These are phyloP conservation scores for Sophora flavescens DNA, from an alignment of 306 rosid species.

Conservation along the genomic window DNA sequence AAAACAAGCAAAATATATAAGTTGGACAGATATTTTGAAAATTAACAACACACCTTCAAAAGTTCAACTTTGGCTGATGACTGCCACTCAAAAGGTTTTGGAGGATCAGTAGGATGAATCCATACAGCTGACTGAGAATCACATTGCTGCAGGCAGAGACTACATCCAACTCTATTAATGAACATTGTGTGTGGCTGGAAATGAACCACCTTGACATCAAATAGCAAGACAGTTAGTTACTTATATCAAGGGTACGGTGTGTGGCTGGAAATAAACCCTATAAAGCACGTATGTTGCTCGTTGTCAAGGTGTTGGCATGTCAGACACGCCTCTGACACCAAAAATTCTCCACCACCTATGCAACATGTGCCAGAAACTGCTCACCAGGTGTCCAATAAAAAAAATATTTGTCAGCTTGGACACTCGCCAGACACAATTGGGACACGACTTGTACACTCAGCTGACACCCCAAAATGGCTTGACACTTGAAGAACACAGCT, in stretches of 20 bases:
- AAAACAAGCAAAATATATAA: conserved; percentile 32
- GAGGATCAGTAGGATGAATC: conserved; percentile 93
- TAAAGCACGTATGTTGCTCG: background rate
- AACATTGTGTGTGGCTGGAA: conserved; percentile 90
- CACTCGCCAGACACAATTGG: background rate
- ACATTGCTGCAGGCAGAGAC: conserved; percentile 91
- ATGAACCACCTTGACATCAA: conserved; percentile 77
- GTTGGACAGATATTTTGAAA: conserved; percentile 23
- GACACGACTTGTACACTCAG: background rate
- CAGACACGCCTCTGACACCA: background rate
- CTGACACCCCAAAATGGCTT: background rate
- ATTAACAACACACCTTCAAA: conserved; percentile 65
- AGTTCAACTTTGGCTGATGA: conserved; percentile 83
- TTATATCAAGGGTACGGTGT: background rate
- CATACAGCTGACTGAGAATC: conserved; percentile 77
- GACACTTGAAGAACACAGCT: background rate
- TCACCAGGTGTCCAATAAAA: background rate
- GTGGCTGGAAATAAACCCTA: conserved; percentile 13
- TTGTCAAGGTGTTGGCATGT: background rate
- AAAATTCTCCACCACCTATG: background rate
- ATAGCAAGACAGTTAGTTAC: conserved; percentile 40
- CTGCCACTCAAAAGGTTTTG: conserved; percentile 85
- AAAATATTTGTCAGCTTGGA: background rate
- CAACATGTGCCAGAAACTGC: background rate
- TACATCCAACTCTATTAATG: conserved; percentile 82